These are phyloP conservation scores for Acanthamoeba quina DNA, from an alignment of 208 protist genomes.

Conservation along the genomic window DNA sequence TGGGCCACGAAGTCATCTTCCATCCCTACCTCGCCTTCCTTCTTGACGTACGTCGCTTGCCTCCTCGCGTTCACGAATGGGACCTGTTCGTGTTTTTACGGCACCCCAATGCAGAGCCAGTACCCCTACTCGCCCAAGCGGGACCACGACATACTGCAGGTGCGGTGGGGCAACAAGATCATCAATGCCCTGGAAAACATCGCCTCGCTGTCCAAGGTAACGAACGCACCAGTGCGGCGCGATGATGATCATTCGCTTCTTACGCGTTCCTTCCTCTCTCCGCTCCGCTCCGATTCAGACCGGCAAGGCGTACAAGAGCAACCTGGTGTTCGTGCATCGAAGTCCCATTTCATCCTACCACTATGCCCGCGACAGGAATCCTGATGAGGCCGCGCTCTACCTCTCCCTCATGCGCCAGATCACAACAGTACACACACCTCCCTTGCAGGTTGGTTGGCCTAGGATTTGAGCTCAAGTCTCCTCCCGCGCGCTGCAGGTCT, in stretches of 20 bases:
- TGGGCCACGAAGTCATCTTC: conserved; percentile 49
- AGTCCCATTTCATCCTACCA: conserved; percentile 52
- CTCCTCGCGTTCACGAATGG: background rate
- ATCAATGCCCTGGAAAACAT: conserved; percentile 50
- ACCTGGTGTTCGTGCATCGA: conserved; percentile 61
- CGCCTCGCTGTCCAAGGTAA: background rate
- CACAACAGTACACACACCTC: background rate
- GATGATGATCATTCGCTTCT: background rate
- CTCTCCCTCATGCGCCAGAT: conserved; percentile 15
- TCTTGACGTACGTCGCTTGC: background rate
- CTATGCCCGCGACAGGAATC: background rate
- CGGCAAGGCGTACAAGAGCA: conserved; percentile 54
- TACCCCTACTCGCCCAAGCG: background rate
- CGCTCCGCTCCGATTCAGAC: background rate
- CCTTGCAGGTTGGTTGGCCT: background rate
- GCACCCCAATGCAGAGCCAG: background rate
- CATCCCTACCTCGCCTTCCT: conserved; percentile 22
- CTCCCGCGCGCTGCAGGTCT: background rate
- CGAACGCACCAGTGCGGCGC: background rate
- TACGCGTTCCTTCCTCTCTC: background rate
- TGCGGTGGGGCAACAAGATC: conserved; percentile 43
- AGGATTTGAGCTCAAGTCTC: background rate
- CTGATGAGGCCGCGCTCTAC: background rate
- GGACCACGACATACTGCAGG: conserved; percentile 26
- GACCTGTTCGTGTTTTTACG: background rate